A percentile compares a stretch with the other conserved stretches of the same genome.
phyloP scores from a whole-genome alignment of 495 filamentous ascomycete genomes.

The Tuber brumale region DNA sequence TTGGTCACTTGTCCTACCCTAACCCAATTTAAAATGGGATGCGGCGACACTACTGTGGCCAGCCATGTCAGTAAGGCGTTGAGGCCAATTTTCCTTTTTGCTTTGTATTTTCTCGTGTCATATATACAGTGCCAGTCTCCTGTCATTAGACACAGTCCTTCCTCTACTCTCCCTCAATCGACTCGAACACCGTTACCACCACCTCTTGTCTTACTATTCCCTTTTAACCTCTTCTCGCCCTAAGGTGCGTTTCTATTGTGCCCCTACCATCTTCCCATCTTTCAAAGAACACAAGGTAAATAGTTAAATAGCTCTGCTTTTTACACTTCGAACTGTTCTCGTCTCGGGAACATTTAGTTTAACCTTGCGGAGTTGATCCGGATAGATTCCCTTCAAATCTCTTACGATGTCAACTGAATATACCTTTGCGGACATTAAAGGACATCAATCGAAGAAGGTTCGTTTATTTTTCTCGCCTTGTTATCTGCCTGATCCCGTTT shows the following conservation, averaged over 20 bases:
- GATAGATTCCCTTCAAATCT: constrained; percentile 26
- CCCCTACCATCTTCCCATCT: background rate
- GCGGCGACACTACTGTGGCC: background rate
- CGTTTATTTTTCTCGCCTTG: background rate
- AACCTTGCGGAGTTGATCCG: constrained; percentile 23
- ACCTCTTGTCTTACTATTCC: constrained; percentile 32
- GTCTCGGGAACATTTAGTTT: background rate
- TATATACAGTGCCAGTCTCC: background rate
- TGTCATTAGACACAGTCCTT: background rate
- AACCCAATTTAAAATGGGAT: background rate
- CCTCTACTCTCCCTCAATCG: constrained; percentile 31
- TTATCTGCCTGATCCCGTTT: background rate
- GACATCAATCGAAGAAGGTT: constrained; percentile 83
- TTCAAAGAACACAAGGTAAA: background rate
- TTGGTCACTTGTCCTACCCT: background rate
- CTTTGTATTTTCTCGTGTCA: background rate
- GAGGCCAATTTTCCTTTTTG: background rate
- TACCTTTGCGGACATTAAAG: constrained; percentile 76
- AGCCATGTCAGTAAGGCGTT: background rate
- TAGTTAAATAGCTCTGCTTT: background rate
- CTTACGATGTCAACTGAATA: constrained; percentile 44
- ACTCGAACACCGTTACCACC: constrained; percentile 27
- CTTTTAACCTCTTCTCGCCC: background rate
- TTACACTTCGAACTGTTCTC: background rate
- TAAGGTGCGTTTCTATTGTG: background rate